These are phyloP conservation scores for Aspergillus egyptiacus DNA, from an alignment of 495 filamentous ascomycete species.

Conservation along the genomic window DNA sequence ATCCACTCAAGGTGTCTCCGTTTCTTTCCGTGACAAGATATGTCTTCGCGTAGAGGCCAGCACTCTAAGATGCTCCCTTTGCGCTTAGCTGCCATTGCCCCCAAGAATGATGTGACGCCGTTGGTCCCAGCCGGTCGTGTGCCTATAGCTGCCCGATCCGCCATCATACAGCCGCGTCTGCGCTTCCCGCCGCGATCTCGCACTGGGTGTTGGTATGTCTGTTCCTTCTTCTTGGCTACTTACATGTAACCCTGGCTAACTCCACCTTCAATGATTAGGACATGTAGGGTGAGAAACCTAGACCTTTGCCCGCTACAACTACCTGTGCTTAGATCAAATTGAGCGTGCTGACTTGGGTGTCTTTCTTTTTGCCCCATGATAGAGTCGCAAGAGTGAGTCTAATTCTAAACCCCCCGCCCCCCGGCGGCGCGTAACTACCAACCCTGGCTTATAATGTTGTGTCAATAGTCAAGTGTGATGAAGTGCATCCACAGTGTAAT, in stretches of 20 bases:
- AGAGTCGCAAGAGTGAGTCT: constrained; percentile 48
- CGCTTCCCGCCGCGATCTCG: constrained; percentile 49
- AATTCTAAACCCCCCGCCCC: background rate
- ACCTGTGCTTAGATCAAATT: background rate
- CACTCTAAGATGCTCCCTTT: constrained; percentile 33
- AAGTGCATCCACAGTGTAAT: constrained; percentile 48
- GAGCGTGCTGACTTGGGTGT: constrained; percentile 15
- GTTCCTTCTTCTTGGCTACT: constrained; percentile 8
- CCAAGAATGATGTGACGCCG: constrained; percentile 34
- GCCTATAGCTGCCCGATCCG: constrained; percentile 16
- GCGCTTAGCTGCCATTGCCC: constrained; percentile 44
- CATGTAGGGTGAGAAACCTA: constrained; percentile 42
- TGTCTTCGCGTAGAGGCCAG: constrained; percentile 32
- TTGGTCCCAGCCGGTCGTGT: constrained; percentile 2
- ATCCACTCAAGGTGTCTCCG: constrained; percentile 6
- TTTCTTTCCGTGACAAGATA: constrained; percentile 32
- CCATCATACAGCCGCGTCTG: constrained; percentile 37
- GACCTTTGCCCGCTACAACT: background rate
- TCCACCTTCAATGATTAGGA: constrained; percentile 26
- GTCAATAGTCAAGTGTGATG: constrained; percentile 46
- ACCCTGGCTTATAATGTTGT: constrained; percentile 7
- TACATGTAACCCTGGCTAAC: constrained; percentile 6
- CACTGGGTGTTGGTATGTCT: constrained; percentile 49
- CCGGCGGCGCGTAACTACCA: background rate
- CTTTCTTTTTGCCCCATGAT: constrained; percentile 6